Evolutionary conservation across 495 filamentous ascomycete genomes (phyloP).

Genomic region (Immersiella caudata): DNA sequence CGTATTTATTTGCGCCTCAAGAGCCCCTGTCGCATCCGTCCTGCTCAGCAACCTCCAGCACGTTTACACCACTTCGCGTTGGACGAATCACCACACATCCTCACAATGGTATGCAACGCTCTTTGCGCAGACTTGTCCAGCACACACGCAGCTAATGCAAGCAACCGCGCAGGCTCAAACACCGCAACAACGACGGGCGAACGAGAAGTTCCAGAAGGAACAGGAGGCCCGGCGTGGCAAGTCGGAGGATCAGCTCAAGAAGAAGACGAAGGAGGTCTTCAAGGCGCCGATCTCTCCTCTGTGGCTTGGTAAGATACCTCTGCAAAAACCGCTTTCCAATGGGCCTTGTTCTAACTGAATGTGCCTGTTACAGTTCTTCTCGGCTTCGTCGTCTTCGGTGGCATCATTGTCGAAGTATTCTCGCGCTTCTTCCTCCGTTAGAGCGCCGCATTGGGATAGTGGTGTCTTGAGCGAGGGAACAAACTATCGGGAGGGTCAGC

Average conservation of each 20-base stretch:
- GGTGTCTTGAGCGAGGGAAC: not conserved
- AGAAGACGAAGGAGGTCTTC: slow-evolving; percentile 59
- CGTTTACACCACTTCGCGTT: not conserved
- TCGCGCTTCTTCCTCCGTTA: slow-evolving; percentile 66
- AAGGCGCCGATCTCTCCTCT: slow-evolving; percentile 79
- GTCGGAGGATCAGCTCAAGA: slow-evolving; percentile 68
- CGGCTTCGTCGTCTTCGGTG: slow-evolving; percentile 82
- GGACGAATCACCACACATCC: not conserved
- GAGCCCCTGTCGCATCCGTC: not conserved
- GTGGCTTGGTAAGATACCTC: slow-evolving; percentile 73
- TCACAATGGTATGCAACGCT: slow-evolving; percentile 33
- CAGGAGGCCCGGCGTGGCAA: slow-evolving; percentile 85
- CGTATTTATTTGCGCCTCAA: not conserved
- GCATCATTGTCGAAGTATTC: slow-evolving; percentile 79
- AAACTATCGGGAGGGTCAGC: not conserved
- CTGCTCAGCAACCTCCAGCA: not conserved
- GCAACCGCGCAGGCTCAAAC: slow-evolving; percentile 77
- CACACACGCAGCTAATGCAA: not conserved
- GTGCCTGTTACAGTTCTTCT: slow-evolving; percentile 61
- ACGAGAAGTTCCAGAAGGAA: slow-evolving; percentile 78
- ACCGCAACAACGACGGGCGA: slow-evolving; percentile 85
- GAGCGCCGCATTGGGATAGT: not conserved
- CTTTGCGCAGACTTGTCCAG: not conserved
- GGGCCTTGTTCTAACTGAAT: not conserved
- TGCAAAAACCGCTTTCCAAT: not conserved